These are phyloP conservation scores for Zygosaccharomyces siamensis DNA, from an alignment of 805 yeast genomes.

Conservation along the genomic window DNA sequence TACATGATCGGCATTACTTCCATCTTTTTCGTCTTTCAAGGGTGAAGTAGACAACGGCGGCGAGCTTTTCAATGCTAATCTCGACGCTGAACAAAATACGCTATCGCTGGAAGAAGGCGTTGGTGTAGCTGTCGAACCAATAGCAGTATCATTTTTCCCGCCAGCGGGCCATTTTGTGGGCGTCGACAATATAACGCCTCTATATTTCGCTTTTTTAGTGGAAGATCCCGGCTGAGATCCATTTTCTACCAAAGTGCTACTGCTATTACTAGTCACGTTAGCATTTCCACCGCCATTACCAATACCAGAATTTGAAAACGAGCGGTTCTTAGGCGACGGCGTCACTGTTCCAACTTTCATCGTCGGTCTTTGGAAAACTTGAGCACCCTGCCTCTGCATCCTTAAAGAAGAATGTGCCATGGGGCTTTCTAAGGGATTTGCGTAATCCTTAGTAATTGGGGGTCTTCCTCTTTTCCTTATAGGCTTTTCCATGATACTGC, in stretches of 20 bases:
- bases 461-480: slow-evolving; percentile 35
- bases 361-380: slow-evolving; percentile 30
- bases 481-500: slow-evolving; percentile 13
- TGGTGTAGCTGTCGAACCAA: slow-evolving; percentile 15
- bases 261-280: slow-evolving; percentile 8
- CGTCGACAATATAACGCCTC: slow-evolving; percentile 29
- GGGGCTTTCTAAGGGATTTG: slow-evolving; percentile 34
- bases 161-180: slow-evolving; percentile 19
- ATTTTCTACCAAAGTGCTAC: background rate
- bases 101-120: slow-evolving; percentile 23
- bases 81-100: slow-evolving; percentile 21
- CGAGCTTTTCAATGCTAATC: slow-evolving; percentile 15
- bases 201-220: slow-evolving; percentile 25
- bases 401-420: slow-evolving; percentile 36
- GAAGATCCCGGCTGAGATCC: slow-evolving; percentile 7
- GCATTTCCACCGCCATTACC: slow-evolving; percentile 1
- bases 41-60: slow-evolving; percentile 17
- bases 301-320: slow-evolving; percentile 5
- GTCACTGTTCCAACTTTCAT: slow-evolving; percentile 34
- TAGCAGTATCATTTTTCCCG: slow-evolving; percentile 1
- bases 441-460: slow-evolving; percentile 32
- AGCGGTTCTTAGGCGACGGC: slow-evolving; percentile 25
- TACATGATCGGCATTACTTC: background rate
- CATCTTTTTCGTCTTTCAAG: slow-evolving; percentile 5
- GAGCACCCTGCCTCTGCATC: slow-evolving; percentile 29